Conservation (phyloP, 1,284 basidiomycete species). For the Apiotrichum porosum region DNA sequence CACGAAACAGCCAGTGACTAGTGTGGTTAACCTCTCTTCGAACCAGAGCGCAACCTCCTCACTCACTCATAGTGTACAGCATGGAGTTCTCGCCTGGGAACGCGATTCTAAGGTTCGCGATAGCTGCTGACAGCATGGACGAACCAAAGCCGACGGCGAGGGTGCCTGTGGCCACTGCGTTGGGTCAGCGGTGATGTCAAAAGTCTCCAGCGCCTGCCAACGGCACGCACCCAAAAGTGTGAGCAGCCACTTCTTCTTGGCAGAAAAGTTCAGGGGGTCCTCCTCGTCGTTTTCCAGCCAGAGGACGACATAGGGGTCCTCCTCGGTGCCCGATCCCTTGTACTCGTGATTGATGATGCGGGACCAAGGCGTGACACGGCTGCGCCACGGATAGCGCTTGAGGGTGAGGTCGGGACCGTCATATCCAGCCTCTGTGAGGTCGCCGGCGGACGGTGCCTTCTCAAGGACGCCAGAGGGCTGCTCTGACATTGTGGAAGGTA, state of each 20-base stretch:
- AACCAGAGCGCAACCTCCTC: background rate
- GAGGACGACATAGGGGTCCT: constrained; percentile 45
- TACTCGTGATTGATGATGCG: constrained; percentile 1
- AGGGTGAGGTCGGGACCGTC: constrained; percentile 1
- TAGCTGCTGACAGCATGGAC: constrained; percentile 28
- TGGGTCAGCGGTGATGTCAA: no score
- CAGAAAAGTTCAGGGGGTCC: constrained; percentile 27
- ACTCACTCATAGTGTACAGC: constrained; percentile 25
- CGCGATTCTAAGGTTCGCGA: constrained; percentile 15
- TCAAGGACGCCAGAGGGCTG: no score
- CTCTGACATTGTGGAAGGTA: no score
- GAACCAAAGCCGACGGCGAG: constrained; percentile 24
- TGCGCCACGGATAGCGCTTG: constrained; percentile 4
- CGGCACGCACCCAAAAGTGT: constrained; percentile 15
- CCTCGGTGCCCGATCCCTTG: constrained; percentile 36
- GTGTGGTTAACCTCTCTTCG: background rate
- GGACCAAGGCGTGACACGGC: constrained; percentile 6
- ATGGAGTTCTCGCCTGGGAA: constrained; percentile 23
- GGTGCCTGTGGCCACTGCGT: constrained; percentile 17
- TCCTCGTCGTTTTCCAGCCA: constrained; percentile 30
- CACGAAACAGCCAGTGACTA: constrained; percentile 17
- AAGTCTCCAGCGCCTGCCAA: no score
- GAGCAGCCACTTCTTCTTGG: constrained; percentile 31
- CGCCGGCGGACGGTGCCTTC: constrained; percentile 23
- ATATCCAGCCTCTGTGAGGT: no score